These are phyloP conservation scores for Pyrenopolyporus hunteri DNA, from an alignment of 495 filamentous ascomycete species.

Conservation along the genomic window DNA sequence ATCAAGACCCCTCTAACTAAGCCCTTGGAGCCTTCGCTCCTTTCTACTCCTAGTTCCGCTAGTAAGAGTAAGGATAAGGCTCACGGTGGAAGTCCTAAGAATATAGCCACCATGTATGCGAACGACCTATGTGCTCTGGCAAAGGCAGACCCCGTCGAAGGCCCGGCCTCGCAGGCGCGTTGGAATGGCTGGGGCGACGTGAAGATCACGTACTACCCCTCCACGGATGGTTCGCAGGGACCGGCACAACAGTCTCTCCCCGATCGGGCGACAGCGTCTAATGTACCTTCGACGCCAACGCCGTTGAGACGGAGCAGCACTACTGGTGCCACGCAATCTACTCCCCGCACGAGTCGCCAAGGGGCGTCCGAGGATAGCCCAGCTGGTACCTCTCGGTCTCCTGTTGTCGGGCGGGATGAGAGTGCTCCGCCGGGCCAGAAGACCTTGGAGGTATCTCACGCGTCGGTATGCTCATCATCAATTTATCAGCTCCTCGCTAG, in stretches of 20 bases:
- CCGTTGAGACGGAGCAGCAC: conserved; percentile 56
- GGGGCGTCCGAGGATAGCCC: conserved; percentile 50
- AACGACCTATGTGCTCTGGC: conserved; percentile 79
- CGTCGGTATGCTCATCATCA: conserved; percentile 63
- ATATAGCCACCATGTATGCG: conserved; percentile 64
- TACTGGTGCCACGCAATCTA: conserved; percentile 38
- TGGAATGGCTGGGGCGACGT: conserved; percentile 59
- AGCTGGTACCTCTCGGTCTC: conserved; percentile 35
- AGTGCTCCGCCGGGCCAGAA: conserved; percentile 56
- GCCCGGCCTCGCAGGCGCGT: conserved; percentile 31
- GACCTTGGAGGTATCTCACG: conserved; percentile 72
- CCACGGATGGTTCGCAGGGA: conserved; percentile 32
- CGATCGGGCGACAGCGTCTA: conserved; percentile 32
- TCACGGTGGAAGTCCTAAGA: conserved; percentile 40
- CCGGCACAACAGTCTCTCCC: conserved; percentile 27
- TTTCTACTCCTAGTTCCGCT: conserved; percentile 50
- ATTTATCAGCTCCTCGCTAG: conserved; percentile 71
- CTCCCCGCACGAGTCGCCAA: conserved; percentile 45
- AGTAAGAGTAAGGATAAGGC: conserved; percentile 77
- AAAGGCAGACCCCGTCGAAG: conserved; percentile 51
- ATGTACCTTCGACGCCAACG: conserved; percentile 51
- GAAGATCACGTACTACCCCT: conserved; percentile 55
- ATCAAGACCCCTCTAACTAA: conserved; percentile 63
- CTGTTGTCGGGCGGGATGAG: conserved; percentile 56
- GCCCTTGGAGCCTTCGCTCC: conserved; percentile 47